Percentiles rank a stretch among this genome's conserved stretches.
phyloP scores from a whole-genome alignment of 2,329 filamentous ascomycete genomes.

The Coniochaeta hoffmannii region DNA sequence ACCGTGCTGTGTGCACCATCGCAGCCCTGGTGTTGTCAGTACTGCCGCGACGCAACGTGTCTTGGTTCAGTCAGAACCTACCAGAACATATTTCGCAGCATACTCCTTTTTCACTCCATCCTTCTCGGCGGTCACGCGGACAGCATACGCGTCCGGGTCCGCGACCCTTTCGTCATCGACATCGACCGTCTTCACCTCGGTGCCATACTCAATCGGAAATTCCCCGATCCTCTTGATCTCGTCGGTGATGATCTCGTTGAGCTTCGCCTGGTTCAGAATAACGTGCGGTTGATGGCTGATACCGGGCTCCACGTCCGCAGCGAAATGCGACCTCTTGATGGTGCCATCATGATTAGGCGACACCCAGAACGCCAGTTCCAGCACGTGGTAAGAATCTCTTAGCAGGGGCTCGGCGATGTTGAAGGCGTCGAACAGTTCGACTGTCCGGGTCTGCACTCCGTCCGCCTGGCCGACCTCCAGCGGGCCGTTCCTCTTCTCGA shows the following conservation, averaged over 20 bases:
- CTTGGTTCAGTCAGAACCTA: constrained; percentile 20
- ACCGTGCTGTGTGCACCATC: constrained; percentile 46
- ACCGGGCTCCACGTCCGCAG: constrained; percentile 45
- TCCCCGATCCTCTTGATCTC: constrained; percentile 34
- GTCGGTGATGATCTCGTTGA: constrained; percentile 47
- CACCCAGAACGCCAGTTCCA: constrained; percentile 52
- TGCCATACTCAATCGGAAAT: constrained; percentile 46
- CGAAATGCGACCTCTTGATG: constrained; percentile 38
- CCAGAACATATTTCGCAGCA: constrained; percentile 43
- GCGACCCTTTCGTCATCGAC: constrained; percentile 34
- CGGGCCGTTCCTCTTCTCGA: constrained; percentile 48
- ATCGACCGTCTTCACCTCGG: constrained; percentile 39
- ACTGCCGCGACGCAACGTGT: background rate
- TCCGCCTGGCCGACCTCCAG: constrained; percentile 56
- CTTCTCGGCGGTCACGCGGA: constrained; percentile 33
- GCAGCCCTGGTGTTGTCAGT: constrained; percentile 22
- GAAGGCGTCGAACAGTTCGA: constrained; percentile 56
- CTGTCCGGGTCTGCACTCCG: constrained; percentile 52
- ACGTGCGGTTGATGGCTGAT: constrained; percentile 48
- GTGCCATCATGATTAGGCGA: constrained; percentile 15
- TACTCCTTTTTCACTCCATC: constrained; percentile 30
- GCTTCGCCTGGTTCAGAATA: constrained; percentile 47
- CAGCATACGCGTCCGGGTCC: constrained; percentile 31
- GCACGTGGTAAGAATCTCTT: constrained; percentile 48
- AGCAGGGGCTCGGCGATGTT: constrained; percentile 46